Evolutionary conservation across 305 asterid genomes (phyloP), one percentile per base, ranked within the genome.

Genomic region (Rubia tinctorum): DNA sequence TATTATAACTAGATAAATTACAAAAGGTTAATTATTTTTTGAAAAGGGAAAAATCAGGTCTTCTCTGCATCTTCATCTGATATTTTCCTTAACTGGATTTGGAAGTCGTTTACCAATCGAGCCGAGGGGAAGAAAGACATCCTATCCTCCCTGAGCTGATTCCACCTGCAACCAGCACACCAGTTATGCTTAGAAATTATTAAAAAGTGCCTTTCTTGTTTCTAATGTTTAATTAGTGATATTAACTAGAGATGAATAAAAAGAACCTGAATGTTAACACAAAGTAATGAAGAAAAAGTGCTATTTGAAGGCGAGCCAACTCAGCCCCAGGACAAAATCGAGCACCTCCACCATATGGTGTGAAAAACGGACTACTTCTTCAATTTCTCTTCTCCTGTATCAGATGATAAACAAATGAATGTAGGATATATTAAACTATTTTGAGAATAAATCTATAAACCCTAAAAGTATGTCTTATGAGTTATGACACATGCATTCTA

Each of bases 291-390:
- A 93, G 90, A 78, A 93, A 93, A 72, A 93, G 82, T 10, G 97
- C 95, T 23, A 93, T 89, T 80, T 91, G 98, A 81, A 93, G 97
- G 69, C 98, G 95, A 62, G 97, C 95, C 77, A 93, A 77, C 84
- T 93, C 98, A 30, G 98, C 98, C 69, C 98, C 98, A 3, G 98
- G 98, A 67, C 98, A 93, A 66, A 93, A 93, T 73, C 98, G 85
- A 51, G 87, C 82, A 22, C 98, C 98, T 76, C 98, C 98, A 13
- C 98, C 98, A 72, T 91, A 93, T 18, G 98, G 98, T 15, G 93
- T 85, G 77, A 91, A 93, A 78, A 79, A 75, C 69, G 87, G 87
- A 71, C 93, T 83, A 71, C 74, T 87, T 86, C 97, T 85, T 95
- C 98, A 93, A 60, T 91, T 93, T 75, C 97, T 84, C 87, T 91